Evolutionary conservation across 179 eudicot species (phyloP).

Genomic region (Drosera spatulata): DNA sequence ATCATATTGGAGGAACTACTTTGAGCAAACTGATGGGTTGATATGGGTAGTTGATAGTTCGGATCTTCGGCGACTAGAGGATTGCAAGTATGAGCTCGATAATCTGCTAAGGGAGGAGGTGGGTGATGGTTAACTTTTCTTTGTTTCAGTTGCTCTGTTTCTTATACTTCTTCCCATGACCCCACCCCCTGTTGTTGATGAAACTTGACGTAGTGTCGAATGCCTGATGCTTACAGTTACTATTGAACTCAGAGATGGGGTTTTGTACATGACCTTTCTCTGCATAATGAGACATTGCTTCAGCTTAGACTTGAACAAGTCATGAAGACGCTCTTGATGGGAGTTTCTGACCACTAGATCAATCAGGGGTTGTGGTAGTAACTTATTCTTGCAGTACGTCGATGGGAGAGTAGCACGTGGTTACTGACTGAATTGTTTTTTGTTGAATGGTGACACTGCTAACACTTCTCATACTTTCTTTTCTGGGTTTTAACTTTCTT

Average conservation of each 20-base stretch:
- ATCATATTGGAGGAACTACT: constrained; percentile 98
- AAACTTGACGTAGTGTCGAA: too few species aligned
- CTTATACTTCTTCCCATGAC: neutral
- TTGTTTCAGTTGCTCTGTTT: neutral
- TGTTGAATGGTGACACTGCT: neutral
- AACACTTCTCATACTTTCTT: neutral
- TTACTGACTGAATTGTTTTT: neutral
- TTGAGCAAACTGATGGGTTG: constrained; percentile 98
- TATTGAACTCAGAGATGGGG: too few species aligned
- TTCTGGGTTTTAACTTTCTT: neutral
- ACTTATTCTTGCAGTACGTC: too few species aligned
- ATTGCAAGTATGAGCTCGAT: constrained; percentile 77
- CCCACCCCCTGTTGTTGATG: too few species aligned
- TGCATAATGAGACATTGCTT: too few species aligned
- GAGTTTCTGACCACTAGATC: too few species aligned
- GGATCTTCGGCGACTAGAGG: constrained; percentile 83
- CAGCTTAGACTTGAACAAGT: too few species aligned
- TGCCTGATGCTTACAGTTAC: too few species aligned
- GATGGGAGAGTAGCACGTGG: too few species aligned
- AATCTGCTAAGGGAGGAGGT: constrained; percentile 99
- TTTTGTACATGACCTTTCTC: too few species aligned
- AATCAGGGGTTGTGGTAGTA: too few species aligned
- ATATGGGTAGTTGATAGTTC: constrained; percentile 99
- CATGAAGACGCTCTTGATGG: too few species aligned
- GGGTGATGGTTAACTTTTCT: neutral